Evolutionary conservation across 75 land plant genomes (phyloP).

Genomic region (Picea sitchensis): DNA sequence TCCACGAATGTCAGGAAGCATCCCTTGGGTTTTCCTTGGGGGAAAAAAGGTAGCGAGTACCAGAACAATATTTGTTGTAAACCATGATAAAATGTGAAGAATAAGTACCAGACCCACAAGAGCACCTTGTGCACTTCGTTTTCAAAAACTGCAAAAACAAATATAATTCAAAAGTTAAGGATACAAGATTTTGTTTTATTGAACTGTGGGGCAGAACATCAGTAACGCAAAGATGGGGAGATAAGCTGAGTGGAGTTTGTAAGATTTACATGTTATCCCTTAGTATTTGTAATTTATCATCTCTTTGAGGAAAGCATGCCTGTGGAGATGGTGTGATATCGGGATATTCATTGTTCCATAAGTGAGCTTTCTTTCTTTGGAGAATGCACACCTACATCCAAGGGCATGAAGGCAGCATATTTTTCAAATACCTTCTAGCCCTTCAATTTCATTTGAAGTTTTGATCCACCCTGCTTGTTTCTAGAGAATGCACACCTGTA

Average conservation of each 20-base stretch:
- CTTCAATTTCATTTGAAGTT: not conserved
- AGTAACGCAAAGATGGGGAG: not conserved
- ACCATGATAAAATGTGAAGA: not conserved
- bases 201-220: not conserved
- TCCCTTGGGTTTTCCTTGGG: too few relatives aligned
- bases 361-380: too few relatives aligned
- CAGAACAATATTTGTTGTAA: not conserved
- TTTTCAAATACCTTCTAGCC: not conserved
- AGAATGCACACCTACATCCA: not conserved
- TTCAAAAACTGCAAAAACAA: not conserved
- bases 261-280: not conserved
- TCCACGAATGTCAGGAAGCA: too few relatives aligned
- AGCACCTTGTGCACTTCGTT: not conserved
- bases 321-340: too few relatives aligned
- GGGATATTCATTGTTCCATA: too few relatives aligned
- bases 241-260: not conserved
- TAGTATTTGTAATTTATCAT: not conserved
- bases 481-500: too few relatives aligned
- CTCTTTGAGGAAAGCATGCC: not conserved
- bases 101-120: not conserved
- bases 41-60: too few relatives aligned
- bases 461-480: too few relatives aligned
- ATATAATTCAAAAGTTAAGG: not conserved
- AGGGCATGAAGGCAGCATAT: not conserved
- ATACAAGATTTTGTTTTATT: not conserved